A percentile compares a stretch with the other conserved stretches of the same genome.
These are phyloP conservation scores for Macroventuria anomochaeta DNA, from an alignment of 2,329 filamentous ascomycete genomes.

Conservation along the genomic window DNA sequence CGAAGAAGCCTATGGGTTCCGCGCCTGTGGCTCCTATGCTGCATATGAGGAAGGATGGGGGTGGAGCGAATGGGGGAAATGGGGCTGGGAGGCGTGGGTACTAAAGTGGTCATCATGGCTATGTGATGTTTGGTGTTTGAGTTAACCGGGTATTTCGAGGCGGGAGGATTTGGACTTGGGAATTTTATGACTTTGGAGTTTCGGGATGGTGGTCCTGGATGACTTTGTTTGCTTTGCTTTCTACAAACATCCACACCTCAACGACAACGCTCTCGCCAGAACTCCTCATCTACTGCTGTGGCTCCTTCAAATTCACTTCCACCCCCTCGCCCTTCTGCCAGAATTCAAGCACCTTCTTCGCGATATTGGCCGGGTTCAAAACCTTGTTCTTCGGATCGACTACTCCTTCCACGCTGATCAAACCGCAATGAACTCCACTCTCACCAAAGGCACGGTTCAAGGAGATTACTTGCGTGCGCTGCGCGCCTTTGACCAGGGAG, in stretches of 20 bases:
- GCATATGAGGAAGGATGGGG: conserved; percentile 17
- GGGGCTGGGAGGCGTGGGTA: not conserved
- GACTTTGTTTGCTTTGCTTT: no score
- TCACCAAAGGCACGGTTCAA: conserved; percentile 51
- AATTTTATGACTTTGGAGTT: no score
- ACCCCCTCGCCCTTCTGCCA: conserved; percentile 50
- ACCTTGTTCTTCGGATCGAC: conserved; percentile 52
- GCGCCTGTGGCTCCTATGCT: conserved; percentile 36
- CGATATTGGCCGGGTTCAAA: conserved; percentile 56
- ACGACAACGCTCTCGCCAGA: no score
- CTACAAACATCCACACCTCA: no score
- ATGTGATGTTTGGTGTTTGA: no score
- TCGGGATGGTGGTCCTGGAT: no score
- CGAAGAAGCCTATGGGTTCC: conserved; percentile 14
- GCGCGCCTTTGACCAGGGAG: conserved; percentile 59
- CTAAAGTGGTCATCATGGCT: not conserved
- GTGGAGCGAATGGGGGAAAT: not conserved
- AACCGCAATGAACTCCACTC: conserved; percentile 55
- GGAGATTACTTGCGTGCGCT: conserved; percentile 58
- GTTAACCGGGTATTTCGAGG: no score
- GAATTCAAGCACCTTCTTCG: conserved; percentile 53
- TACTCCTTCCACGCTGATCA: conserved; percentile 56
- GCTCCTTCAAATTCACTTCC: conserved; percentile 50
- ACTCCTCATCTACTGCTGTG: not conserved
- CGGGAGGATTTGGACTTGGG: no score